Percentiles rank a stretch among this genome's conserved stretches.
Evolutionary conservation across 1,139 yeast species (phyloP).

Genomic region (Wickerhamomyces sp.): DNA sequence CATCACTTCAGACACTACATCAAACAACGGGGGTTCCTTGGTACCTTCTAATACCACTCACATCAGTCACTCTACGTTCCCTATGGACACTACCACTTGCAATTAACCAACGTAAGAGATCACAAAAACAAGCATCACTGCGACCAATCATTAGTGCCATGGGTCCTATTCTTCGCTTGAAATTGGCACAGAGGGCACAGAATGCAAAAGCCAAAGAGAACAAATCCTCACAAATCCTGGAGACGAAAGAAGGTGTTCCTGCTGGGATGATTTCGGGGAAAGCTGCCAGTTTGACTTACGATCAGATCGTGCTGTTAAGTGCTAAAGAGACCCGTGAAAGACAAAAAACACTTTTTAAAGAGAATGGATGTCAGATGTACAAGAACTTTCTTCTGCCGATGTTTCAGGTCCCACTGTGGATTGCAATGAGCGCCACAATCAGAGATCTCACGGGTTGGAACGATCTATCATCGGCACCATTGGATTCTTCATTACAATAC

Average conservation of each 20-base stretch:
- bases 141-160: constrained; percentile 69
- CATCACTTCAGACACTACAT: constrained; percentile 45
- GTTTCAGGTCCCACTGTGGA: constrained; percentile 87
- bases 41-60: constrained; percentile 74
- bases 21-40: constrained; percentile 64
- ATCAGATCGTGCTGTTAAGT: constrained; percentile 68
- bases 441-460: constrained; percentile 46
- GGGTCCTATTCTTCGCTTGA: constrained; percentile 68
- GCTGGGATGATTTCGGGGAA: constrained; percentile 22
- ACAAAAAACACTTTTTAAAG: constrained; percentile 62
- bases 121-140: constrained; percentile 64
- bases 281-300: constrained; percentile 55
- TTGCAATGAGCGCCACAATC: constrained; percentile 68
- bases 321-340: constrained; percentile 74
- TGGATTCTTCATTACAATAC: constrained; percentile 47
- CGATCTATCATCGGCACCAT: constrained; percentile 37
- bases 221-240: constrained; percentile 2
- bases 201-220: constrained; percentile 13
- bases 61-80: constrained; percentile 63
- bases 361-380: constrained; percentile 71
- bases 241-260: constrained; percentile 3
- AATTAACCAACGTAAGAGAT: constrained; percentile 59
- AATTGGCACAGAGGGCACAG: constrained; percentile 51
- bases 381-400: constrained; percentile 70
- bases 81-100: constrained; percentile 76